Evolutionary conservation across 176 grass and related monocot species (phyloP), one percentile per base, ranked within the genome.

Genomic region (Oryza meyeriana): DNA sequence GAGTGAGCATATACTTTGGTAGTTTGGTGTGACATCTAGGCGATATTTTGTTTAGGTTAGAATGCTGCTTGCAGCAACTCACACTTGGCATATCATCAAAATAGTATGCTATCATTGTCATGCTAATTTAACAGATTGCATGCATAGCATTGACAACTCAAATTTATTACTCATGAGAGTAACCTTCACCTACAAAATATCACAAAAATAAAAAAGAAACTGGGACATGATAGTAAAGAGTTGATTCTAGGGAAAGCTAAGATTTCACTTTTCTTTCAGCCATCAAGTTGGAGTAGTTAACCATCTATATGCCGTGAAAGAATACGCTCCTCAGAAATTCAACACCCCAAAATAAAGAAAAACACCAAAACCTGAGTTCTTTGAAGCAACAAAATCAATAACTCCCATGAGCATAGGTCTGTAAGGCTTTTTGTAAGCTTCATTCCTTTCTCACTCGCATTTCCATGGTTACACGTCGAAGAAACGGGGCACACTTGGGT

Each of bases 401-500:
- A 32, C 66, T 69, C 20, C 10, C 13, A 69, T 39, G 30, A 44
- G 27, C 42, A n/a, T 29, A 73, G 59, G 35, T 66, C 30, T 20
- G 26, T 9, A 74, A 8, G 17, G 9, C 59, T 74, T 79, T 88
- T 4, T 48, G 83, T 41, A 84, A 74, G 38, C 38, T 35, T 11
- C 28, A 38, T 61, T 6, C 79, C 12, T 57, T 88, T 84, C 36
- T 61, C 69, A 69, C 29, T 42, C 31, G 25, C 69, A 80, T 80
- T 5, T 79, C 74, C 62, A 40, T 62, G 36, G 62, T 39, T 50
- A 63, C 62, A 80, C 20, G 31, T 79, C 48, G 81, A 83, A 61
- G 48, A 67, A 88, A 78, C 42, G 34, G 58, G 65, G 29, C 74
- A 58, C 81, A 88, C 72, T 78, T 72, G 45, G 38, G 31, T 47